Base-by-base conservation (phyloP, 2,329 filamentous ascomycete species). In the Decorospora gaudefroyi region DNA sequence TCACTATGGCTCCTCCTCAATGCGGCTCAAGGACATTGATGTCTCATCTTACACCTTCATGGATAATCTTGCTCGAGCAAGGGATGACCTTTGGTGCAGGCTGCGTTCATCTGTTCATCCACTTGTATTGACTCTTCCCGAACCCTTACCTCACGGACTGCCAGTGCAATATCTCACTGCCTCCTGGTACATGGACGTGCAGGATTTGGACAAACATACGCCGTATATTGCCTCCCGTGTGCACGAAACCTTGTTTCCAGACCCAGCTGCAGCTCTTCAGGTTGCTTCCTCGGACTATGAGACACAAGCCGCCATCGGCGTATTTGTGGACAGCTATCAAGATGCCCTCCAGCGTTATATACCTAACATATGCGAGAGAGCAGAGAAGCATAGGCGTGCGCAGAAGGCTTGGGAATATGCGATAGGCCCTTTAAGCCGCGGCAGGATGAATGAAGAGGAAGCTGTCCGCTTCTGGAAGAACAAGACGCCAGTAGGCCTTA, bases 261-360 rank as follows among this genome's bases (percentile, higher is more conserved):
- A 56, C 1, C 41, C 61, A 18, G 33, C 5, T 6, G 32, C n/a
- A 4, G 63, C 58, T 6, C 43, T 66, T 0, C 36, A 47, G 4
- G 35, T 46, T 4, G 12, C 60, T n/a, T 51, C 64, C 3, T 18
- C 38, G 3, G 61, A 64, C 12, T 39, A 62, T 12, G 64, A 68
- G 2, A 52, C 33, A 0, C 34, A 31, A 12, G 26, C 49, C 8
- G 62, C 67, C 4, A 65, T 70, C 16, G 69, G 67, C 4, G 12
- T 35, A 0, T 71, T 70, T 30, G 51, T 72, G 2, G 69, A 74
- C 29, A 59, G 59, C 31, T 72, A 68, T 42, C 4, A 27, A 1
- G 39, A 43, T 8, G 68, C 68, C 8, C 33, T 72, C 8, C 22
- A 31, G 6, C 37, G 67, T 8, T 62, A 66, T 9, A 36, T 64